phyloP scores from a whole-genome alignment of 2,329 filamentous ascomycete species.

The Cladosporium halotolerans region DNA sequence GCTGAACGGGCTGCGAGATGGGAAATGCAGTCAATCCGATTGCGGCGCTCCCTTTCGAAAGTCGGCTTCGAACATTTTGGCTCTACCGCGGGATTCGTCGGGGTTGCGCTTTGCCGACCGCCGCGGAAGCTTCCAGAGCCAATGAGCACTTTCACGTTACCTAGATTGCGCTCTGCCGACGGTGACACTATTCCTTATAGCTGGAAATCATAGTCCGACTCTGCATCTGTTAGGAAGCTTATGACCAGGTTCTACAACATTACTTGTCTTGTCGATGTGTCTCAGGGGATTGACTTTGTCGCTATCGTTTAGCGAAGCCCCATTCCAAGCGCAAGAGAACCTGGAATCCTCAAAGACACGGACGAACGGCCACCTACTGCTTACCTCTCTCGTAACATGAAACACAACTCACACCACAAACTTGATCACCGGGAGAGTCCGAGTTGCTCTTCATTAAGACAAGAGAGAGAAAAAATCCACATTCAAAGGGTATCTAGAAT shows the following conservation, averaged over 20 bases:
- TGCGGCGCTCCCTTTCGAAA: background rate
- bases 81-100: constrained; percentile 2
- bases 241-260: too few species aligned
- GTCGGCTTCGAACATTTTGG: constrained; percentile 7
- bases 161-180: background rate
- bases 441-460: too few species aligned
- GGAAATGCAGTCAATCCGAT: background rate
- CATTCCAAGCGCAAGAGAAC: background rate
- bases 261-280: too few species aligned
- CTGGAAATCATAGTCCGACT: too few species aligned
- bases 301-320: too few species aligned
- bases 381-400: background rate
- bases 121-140: constrained; percentile 7
- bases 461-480: background rate
- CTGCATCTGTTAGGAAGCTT: too few species aligned
- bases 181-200: too few species aligned
- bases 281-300: too few species aligned
- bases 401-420: background rate
- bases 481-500: constrained; percentile 7
- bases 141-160: constrained; percentile 6
- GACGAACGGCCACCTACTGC: too few species aligned
- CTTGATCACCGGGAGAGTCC: background rate
- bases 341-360: too few species aligned
- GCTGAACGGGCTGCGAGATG: background rate
- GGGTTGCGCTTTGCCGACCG: constrained; percentile 2